Evolutionary conservation across 2,329 filamentous ascomycete species (phyloP).

Genomic region (Thielaviopsis populi): DNA sequence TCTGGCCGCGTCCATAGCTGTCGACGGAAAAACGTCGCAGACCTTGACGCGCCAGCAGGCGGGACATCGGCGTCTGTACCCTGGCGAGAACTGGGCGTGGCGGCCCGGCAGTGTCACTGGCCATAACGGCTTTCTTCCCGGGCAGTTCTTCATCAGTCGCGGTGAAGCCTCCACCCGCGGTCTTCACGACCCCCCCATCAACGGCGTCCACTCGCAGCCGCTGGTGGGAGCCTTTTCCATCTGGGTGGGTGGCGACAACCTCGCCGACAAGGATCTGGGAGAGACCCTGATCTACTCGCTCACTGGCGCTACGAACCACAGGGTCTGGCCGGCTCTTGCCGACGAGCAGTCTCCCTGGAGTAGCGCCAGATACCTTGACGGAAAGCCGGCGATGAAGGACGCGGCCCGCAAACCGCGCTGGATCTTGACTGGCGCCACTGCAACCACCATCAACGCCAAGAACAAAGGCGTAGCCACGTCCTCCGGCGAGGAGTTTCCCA

Average conservation of each 20-base stretch:
- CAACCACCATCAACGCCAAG: not conserved
- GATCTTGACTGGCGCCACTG: not conserved
- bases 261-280: constrained; percentile 12
- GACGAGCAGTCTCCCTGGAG: not conserved
- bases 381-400: constrained; percentile 2
- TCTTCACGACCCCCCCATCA: constrained; percentile 11
- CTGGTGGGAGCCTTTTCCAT: constrained; percentile 12
- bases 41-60: constrained; percentile 10
- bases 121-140: constrained; percentile 13
- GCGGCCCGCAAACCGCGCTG: constrained; percentile 7
- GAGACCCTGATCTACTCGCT: constrained; percentile 14
- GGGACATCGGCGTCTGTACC: not conserved
- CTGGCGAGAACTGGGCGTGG: constrained; percentile 7
- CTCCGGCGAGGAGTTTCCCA: not conserved
- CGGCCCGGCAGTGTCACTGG: constrained; percentile 8
- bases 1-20: constrained; percentile 8
- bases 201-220: constrained; percentile 7
- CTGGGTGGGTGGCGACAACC: constrained; percentile 15
- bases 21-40: not conserved
- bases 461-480: not conserved
- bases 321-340: not conserved
- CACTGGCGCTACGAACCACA: constrained; percentile 1
- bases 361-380: constrained; percentile 5
- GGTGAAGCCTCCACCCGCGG: constrained; percentile 8
- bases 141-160: constrained; percentile 12